Conservation (phyloP, 371 early-diverging fungal species). For the Lichtheimia hyalospora region DNA sequence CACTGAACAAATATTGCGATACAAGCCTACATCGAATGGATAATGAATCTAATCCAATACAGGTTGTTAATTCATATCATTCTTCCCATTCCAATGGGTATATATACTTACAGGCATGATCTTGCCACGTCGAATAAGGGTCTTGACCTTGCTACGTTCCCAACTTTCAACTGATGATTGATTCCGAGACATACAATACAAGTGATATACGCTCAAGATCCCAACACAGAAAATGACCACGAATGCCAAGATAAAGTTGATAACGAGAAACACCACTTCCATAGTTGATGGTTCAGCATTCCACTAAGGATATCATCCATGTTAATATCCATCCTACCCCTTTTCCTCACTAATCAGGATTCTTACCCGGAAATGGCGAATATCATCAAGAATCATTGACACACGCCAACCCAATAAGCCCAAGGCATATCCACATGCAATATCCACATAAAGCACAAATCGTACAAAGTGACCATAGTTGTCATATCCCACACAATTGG, state of each 20-base stretch:
- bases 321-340: background rate
- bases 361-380: constrained; percentile 40
- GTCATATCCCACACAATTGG: constrained; percentile 92
- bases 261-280: constrained; percentile 70
- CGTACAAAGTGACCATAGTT: constrained; percentile 92
- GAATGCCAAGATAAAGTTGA: constrained; percentile 73
- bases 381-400: constrained; percentile 32
- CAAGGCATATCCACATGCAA: constrained; percentile 54
- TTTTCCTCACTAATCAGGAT: background rate
- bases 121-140: constrained; percentile 65
- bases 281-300: constrained; percentile 60
- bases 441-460: constrained; percentile 74
- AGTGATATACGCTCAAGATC: constrained; percentile 79
- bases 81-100: background rate
- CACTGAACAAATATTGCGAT: constrained; percentile 76
- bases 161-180: constrained; percentile 93
- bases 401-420: constrained; percentile 38
- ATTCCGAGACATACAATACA: constrained; percentile 80
- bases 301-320: constrained; percentile 21
- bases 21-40: constrained; percentile 94
- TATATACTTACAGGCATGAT: constrained; percentile 48
- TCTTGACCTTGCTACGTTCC: constrained; percentile 83
- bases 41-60: constrained; percentile 50
- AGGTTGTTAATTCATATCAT: background rate
- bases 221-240: constrained; percentile 83